These are phyloP conservation scores for Mycena leptocephala DNA, from an alignment of 768 basidiomycete genomes.

Conservation along the genomic window DNA sequence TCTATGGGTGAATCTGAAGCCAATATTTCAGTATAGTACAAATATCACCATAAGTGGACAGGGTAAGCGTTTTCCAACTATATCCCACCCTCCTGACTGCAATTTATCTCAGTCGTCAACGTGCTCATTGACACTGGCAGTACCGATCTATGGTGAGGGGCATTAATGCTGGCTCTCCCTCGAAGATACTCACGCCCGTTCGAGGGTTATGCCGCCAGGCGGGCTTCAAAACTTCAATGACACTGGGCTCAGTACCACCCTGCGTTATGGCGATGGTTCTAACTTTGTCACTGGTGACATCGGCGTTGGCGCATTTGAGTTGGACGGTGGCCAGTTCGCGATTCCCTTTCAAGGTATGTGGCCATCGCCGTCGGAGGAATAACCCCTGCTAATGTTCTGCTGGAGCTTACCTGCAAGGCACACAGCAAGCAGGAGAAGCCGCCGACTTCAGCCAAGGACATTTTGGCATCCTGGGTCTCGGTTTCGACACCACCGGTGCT, in stretches of 20 bases:
- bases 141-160: slow-evolving; percentile 5
- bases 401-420: neutral
- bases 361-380: too few relatives aligned
- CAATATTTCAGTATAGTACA: slow-evolving; percentile 6
- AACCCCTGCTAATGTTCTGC: too few relatives aligned
- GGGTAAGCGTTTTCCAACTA: neutral
- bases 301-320: neutral
- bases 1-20: neutral
- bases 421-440: neutral
- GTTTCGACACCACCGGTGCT: neutral
- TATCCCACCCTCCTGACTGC: neutral
- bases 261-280: slow-evolving; percentile 3
- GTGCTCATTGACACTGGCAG: slow-evolving; percentile 13
- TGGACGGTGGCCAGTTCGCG: neutral
- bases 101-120: neutral
- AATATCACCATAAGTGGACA: slow-evolving; percentile 3
- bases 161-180: neutral
- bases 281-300: slow-evolving; percentile 11
- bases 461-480: slow-evolving; percentile 11
- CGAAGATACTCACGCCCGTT: neutral
- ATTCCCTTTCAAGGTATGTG: neutral
- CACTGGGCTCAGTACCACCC: neutral
- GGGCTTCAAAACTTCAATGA: neutral
- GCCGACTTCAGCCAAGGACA: neutral
- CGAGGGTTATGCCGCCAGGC: slow-evolving; percentile 4